phyloP scores from a whole-genome alignment of 2,329 filamentous ascomycete genomes.

The Alternaria infectoria region DNA sequence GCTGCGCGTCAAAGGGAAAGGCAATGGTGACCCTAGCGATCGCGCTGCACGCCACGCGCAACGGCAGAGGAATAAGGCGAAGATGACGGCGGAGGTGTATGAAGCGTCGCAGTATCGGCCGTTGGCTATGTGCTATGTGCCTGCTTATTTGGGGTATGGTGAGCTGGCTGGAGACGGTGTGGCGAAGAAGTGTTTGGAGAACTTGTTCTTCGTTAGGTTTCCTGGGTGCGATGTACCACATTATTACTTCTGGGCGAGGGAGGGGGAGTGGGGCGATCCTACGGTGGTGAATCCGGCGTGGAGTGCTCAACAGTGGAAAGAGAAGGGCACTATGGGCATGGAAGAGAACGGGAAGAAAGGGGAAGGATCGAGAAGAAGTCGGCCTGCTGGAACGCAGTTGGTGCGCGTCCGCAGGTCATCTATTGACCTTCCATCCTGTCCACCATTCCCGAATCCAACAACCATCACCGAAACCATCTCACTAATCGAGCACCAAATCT shows the following conservation, averaged over 20 bases:
- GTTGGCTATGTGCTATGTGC: constrained; percentile 30
- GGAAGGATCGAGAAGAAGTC: neutral
- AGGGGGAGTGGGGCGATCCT: constrained; percentile 6
- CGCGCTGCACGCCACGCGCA: constrained; percentile 9
- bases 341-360: neutral
- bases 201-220: constrained; percentile 39
- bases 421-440: neutral
- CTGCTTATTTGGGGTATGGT: constrained; percentile 32
- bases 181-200: constrained; percentile 12
- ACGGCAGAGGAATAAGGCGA: constrained; percentile 16
- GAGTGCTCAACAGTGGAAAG: too few relatives aligned
- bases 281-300: neutral
- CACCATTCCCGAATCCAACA: neutral
- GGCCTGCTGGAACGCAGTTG: neutral
- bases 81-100: constrained; percentile 27
- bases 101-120: constrained; percentile 28
- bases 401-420: neutral
- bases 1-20: constrained; percentile 1
- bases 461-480: neutral
- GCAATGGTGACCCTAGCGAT: constrained; percentile 5
- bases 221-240: constrained; percentile 37
- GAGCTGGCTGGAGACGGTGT: neutral
- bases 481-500: neutral
- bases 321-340: too few relatives aligned
- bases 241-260: constrained; percentile 41